These are phyloP conservation scores for Cutaneotrichosporon curvatum DNA, from an alignment of 1,284 basidiomycete genomes.

Conservation along the genomic window DNA sequence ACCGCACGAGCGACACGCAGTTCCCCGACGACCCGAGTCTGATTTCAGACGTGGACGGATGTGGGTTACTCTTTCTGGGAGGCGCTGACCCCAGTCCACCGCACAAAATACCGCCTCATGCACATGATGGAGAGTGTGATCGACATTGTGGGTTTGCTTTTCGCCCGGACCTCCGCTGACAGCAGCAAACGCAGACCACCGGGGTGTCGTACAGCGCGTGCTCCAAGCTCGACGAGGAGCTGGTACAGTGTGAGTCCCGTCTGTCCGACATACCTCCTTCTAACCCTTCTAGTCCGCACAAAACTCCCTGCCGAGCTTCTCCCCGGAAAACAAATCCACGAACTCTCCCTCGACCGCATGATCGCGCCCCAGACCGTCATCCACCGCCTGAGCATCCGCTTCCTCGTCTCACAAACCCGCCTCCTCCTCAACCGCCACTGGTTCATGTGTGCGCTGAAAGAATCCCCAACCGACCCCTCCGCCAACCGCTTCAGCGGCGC, in stretches of 20 bases:
- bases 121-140: slow-evolving; percentile 42
- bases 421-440: slow-evolving; percentile 41
- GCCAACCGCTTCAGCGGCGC: slow-evolving; percentile 27
- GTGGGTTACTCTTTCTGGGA: slow-evolving; percentile 13
- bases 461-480: slow-evolving; percentile 31
- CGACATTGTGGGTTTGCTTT: slow-evolving; percentile 28
- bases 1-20: slow-evolving; percentile 35
- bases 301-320: slow-evolving; percentile 33
- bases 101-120: slow-evolving; percentile 36
- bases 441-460: slow-evolving; percentile 38
- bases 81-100: slow-evolving; percentile 26
- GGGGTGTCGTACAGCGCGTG: slow-evolving; percentile 31
- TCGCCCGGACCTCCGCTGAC: background rate
- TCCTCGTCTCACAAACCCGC: slow-evolving; percentile 38
- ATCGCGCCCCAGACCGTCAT: slow-evolving; percentile 41
- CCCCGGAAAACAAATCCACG: slow-evolving; percentile 29
- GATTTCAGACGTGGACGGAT: slow-evolving; percentile 32
- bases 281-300: slow-evolving; percentile 19
- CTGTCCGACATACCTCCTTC: too few species aligned
- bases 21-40: slow-evolving; percentile 25
- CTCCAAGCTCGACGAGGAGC: slow-evolving; percentile 34
- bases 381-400: slow-evolving; percentile 41
- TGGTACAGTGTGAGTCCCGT: slow-evolving; percentile 35
- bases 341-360: slow-evolving; percentile 33
- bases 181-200: slow-evolving; percentile 38